These are phyloP conservation scores for Actinomucor elegans DNA, from an alignment of 371 early-diverging fungal genomes.

Conservation along the genomic window DNA sequence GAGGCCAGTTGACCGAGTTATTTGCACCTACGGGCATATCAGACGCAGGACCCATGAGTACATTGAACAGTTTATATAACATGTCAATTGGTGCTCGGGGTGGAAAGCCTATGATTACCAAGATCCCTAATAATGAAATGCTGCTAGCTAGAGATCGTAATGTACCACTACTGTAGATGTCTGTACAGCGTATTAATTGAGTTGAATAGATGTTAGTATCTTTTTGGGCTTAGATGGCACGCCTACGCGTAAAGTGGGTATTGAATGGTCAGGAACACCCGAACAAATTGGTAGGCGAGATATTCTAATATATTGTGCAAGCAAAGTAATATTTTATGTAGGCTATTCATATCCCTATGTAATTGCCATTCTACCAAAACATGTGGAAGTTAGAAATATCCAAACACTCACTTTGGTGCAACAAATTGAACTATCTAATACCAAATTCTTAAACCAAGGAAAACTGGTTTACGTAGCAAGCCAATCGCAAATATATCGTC, in stretches of 20 bases:
- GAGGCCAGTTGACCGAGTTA: slow-evolving; percentile 53
- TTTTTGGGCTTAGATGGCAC: slow-evolving; percentile 71
- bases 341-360: slow-evolving; percentile 78
- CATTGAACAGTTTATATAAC: slow-evolving; percentile 45
- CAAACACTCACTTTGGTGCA: slow-evolving; percentile 83
- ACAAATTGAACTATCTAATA: slow-evolving; percentile 63
- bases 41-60: slow-evolving; percentile 46
- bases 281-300: slow-evolving; percentile 60
- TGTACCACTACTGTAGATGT: no score
- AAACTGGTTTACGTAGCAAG: slow-evolving; percentile 82
- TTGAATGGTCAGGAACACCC: slow-evolving; percentile 76
- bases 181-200: not conserved
- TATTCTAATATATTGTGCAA: not conserved
- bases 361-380: slow-evolving; percentile 65
- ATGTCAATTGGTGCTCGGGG: slow-evolving; percentile 61
- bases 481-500: slow-evolving; percentile 76
- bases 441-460: slow-evolving; percentile 65
- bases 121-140: slow-evolving; percentile 72
- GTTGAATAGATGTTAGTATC: slow-evolving; percentile 59
- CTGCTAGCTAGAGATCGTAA: slow-evolving; percentile 74
- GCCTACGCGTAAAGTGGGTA: slow-evolving; percentile 65
- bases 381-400: slow-evolving; percentile 86
- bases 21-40: slow-evolving; percentile 47
- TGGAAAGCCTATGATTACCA: slow-evolving; percentile 69
- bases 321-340: no score